phyloP scores from a whole-genome alignment of 495 filamentous ascomycete species.

The Trichoderma erinaceum region DNA sequence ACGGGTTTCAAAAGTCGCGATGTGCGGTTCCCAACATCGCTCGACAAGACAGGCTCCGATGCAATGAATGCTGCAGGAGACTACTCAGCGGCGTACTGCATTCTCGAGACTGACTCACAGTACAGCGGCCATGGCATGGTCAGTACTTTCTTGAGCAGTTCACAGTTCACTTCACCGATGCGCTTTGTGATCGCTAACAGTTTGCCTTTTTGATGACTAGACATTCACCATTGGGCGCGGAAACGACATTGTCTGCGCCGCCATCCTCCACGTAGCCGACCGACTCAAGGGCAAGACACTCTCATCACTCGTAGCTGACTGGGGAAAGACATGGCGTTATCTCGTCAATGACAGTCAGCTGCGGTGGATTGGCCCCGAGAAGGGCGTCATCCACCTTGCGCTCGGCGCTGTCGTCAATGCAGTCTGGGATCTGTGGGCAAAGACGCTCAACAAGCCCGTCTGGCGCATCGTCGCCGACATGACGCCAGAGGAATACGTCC shows the following conservation, averaged over 20 bases:
- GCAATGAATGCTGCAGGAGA: conserved; percentile 96
- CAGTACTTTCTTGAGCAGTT: conserved; percentile 19
- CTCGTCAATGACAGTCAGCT: conserved; percentile 85
- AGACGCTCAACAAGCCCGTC: conserved; percentile 75
- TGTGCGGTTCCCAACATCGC: conserved; percentile 89
- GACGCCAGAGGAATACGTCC: conserved; percentile 77
- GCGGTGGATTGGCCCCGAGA: conserved; percentile 93
- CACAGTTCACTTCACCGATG: background rate
- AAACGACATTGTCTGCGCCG: conserved; percentile 86
- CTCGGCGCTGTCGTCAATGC: conserved; percentile 88
- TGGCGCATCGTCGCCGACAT: conserved; percentile 89
- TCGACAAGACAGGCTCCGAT: conserved; percentile 92
- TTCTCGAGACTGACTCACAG: conserved; percentile 71
- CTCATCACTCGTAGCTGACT: conserved; percentile 67
- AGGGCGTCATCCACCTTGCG: conserved; percentile 90
- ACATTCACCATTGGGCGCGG: conserved; percentile 96
- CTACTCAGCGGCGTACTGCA: conserved; percentile 90
- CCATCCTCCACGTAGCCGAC: conserved; percentile 68
- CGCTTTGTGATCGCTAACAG: conserved; percentile 17
- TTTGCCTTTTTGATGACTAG: conserved; percentile 36
- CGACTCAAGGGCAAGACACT: conserved; percentile 69
- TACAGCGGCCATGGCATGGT: conserved; percentile 85
- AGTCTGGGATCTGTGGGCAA: conserved; percentile 93
- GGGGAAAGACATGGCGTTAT: conserved; percentile 85
- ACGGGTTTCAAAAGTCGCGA: conserved; percentile 74